Evolutionary conservation across 148 eudicot species (phyloP).

Genomic region (Rhododendron simsii): DNA sequence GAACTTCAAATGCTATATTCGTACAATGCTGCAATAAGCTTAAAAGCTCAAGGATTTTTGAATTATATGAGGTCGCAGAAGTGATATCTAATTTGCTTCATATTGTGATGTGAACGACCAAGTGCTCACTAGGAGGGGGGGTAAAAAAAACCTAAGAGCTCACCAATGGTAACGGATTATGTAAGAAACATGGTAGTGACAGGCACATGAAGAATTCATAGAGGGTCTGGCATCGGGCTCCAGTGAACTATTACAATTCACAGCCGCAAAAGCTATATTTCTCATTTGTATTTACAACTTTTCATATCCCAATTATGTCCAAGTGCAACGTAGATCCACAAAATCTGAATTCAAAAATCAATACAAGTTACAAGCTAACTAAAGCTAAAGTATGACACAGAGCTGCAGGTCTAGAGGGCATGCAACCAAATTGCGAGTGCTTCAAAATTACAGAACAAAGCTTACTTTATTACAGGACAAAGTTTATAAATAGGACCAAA

Average conservation of each 20-base stretch:
- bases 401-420: background rate
- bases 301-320: background rate
- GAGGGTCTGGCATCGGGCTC: background rate
- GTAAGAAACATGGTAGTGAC: background rate
- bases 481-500: conserved; percentile 4
- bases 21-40: background rate
- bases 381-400: background rate
- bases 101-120: background rate
- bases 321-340: background rate
- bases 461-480: conserved; percentile 15
- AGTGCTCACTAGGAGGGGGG: background rate
- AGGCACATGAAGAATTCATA: background rate
- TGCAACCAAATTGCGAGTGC: background rate
- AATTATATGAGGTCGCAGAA: background rate
- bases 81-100: background rate
- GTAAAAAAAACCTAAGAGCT: background rate
- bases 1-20: background rate
- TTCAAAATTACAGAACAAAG: conserved; percentile 1
- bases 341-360: background rate
- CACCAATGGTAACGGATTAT: background rate
- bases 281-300: background rate
- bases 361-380: background rate
- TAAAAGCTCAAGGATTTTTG: background rate
- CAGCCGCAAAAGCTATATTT: background rate
- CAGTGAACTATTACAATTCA: background rate